phyloP scores from a whole-genome alignment of 129 eudicot genomes.

The Glebionis coronaria region DNA sequence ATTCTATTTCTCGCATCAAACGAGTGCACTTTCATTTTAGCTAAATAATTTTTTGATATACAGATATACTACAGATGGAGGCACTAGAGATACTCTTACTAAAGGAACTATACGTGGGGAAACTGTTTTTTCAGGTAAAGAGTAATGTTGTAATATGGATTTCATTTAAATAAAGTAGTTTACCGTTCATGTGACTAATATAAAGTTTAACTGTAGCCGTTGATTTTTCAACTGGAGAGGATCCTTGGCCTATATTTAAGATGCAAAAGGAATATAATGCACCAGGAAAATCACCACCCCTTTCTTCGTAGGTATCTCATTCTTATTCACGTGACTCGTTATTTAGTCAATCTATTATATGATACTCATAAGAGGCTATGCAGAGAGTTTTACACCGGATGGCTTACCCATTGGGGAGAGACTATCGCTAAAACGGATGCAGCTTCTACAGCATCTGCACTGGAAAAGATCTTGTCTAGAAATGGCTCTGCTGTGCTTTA shows the following conservation, averaged over 20 bases:
- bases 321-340: neutral
- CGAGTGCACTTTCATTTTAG: neutral
- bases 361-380: slow-evolving; percentile 15
- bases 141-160: neutral
- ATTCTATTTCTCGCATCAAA: neutral
- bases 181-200: neutral
- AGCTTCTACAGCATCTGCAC: slow-evolving; percentile 63
- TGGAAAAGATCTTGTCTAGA: slow-evolving; percentile 61
- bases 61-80: slow-evolving; percentile 98
- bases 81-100: slow-evolving; percentile 62
- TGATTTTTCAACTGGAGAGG: slow-evolving; percentile 86
- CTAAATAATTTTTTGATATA: neutral
- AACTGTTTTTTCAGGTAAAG: slow-evolving; percentile 74
- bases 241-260: slow-evolving; percentile 81
- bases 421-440: slow-evolving; percentile 77
- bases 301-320: slow-evolving; percentile 68
- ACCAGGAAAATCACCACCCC: slow-evolving; percentile 97
- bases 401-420: slow-evolving; percentile 99
- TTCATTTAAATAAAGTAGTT: neutral
- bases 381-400: slow-evolving; percentile 94
- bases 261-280: slow-evolving; percentile 84
- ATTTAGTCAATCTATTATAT: slow-evolving; percentile 3
- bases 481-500: slow-evolving; percentile 97
- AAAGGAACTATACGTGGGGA: slow-evolving; percentile 82
- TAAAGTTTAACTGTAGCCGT: slow-evolving; percentile 51